Evolutionary conservation across 2,329 filamentous ascomycete genomes (phyloP).

Genomic region (Phyllosticta capitalensis): DNA sequence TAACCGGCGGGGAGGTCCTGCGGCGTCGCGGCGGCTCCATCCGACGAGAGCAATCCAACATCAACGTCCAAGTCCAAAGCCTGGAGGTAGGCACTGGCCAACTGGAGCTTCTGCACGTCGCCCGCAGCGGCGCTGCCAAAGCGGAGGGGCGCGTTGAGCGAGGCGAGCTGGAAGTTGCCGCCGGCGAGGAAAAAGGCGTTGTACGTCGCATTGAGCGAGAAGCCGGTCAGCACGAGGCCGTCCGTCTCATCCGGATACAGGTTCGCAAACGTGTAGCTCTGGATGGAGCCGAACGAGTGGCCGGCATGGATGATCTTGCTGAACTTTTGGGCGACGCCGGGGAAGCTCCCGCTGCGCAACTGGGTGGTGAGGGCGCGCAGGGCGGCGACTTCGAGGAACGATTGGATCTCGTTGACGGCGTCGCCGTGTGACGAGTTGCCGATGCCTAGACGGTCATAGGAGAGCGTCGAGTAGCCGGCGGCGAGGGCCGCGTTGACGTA

Average conservation of each 20-base stretch:
- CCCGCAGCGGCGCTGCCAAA: constrained; percentile 24
- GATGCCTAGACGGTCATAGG: constrained; percentile 54
- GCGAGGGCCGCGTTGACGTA: constrained; percentile 50
- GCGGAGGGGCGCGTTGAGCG: constrained; percentile 31
- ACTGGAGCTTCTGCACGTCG: background rate
- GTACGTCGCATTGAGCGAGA: constrained; percentile 41
- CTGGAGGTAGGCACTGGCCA: background rate
- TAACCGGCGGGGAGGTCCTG: constrained; percentile 41
- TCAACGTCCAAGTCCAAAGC: background rate
- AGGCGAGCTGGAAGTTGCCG: constrained; percentile 40
- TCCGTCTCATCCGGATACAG: constrained; percentile 46
- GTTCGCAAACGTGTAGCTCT: constrained; percentile 47
- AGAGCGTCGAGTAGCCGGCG: constrained; percentile 49
- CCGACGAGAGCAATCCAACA: background rate
- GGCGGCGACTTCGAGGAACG: constrained; percentile 48
- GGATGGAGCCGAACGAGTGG: constrained; percentile 54
- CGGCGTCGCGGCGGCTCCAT: constrained; percentile 13
- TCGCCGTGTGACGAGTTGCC: constrained; percentile 50
- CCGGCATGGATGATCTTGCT: constrained; percentile 49
- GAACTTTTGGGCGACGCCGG: constrained; percentile 30
- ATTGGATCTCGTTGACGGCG: constrained; percentile 51
- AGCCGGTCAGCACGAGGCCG: constrained; percentile 53
- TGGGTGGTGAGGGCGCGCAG: constrained; percentile 44
- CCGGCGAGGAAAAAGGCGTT: constrained; percentile 34
- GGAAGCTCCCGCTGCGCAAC: constrained; percentile 39